A percentile compares a stretch with the other conserved stretches of the same genome.
Evolutionary conservation across 2,329 filamentous ascomycete genomes (phyloP).

Genomic region (Xylariales sp.): DNA sequence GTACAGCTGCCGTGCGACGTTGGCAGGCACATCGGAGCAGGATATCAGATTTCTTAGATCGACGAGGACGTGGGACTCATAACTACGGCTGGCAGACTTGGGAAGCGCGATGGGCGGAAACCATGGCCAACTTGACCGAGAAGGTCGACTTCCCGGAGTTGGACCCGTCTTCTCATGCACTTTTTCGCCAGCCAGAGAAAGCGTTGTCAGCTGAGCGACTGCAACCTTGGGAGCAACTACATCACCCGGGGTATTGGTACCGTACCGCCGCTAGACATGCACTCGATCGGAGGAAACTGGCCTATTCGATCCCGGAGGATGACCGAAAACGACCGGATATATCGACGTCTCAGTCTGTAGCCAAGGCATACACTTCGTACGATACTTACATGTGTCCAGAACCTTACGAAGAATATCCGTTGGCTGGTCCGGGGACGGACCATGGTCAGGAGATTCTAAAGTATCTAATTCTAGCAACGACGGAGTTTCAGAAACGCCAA

Average conservation of each 20-base stretch:
- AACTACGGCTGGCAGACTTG: constrained; percentile 95
- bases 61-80: constrained; percentile 75
- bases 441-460: constrained; percentile 53
- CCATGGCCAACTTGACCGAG: constrained; percentile 59
- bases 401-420: constrained; percentile 55
- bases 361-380: constrained; percentile 49
- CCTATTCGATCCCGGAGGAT: constrained; percentile 54
- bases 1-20: constrained; percentile 71
- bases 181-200: constrained; percentile 57
- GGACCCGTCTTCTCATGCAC: constrained; percentile 33
- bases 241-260: constrained; percentile 66
- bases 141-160: constrained; percentile 48
- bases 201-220: constrained; percentile 51
- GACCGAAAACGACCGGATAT: constrained; percentile 48
- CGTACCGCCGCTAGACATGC: constrained; percentile 55
- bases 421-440: constrained; percentile 46
- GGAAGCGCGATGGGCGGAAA: constrained; percentile 68
- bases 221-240: constrained; percentile 59
- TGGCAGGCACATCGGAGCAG: constrained; percentile 76
- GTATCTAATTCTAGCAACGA: constrained; percentile 43
- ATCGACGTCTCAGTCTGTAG: constrained; percentile 41
- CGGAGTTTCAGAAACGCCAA: constrained; percentile 49
- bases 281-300: constrained; percentile 46
- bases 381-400: constrained; percentile 64
- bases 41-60: constrained; percentile 72